These are phyloP conservation scores for Pichia sp. DNA, from an alignment of 1,139 yeast species.

Conservation along the genomic window DNA sequence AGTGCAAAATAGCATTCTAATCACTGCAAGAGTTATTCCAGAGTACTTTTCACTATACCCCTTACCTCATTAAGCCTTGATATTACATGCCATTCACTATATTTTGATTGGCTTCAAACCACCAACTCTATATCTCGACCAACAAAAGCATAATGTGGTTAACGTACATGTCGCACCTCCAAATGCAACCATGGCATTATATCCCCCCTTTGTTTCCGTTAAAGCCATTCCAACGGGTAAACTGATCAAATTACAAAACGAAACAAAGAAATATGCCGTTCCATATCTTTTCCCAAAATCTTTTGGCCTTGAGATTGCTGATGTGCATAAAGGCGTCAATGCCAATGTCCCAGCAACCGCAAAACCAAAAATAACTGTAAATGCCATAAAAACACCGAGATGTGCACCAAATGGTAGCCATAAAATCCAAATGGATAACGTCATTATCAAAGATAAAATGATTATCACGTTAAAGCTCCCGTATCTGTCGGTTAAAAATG, in stretches of 20 bases:
- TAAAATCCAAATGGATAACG: conserved; percentile 31
- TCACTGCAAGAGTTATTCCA: no score
- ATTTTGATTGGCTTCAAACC: conserved; percentile 3
- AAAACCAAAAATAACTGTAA: conserved; percentile 46
- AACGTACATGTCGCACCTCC: conserved; percentile 29
- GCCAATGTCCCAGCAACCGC: conserved; percentile 41
- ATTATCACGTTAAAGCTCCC: conserved; percentile 52
- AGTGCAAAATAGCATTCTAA: no score
- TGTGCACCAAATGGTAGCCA: conserved; percentile 49
- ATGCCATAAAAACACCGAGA: conserved; percentile 33
- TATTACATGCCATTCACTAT: no score
- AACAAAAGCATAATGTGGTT: conserved; percentile 23
- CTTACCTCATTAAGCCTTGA: no score
- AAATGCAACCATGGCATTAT: conserved; percentile 31
- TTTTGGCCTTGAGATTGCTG: conserved; percentile 38
- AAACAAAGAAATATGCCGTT: conserved; percentile 36
- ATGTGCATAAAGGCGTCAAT: conserved; percentile 42
- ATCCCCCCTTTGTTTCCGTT: conserved; percentile 25
- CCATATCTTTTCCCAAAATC: conserved; percentile 45
- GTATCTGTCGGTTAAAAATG: conserved; percentile 41
- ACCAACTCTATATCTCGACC: conserved; percentile 17
- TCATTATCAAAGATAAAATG: conserved; percentile 33
- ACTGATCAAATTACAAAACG: conserved; percentile 37
- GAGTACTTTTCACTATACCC: no score
- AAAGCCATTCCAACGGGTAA: conserved; percentile 44